A percentile compares a stretch with the other conserved stretches of the same genome.
Conservation (phyloP, 2,329 filamentous ascomycete species). For the Colletotrichum cuscutae region DNA sequence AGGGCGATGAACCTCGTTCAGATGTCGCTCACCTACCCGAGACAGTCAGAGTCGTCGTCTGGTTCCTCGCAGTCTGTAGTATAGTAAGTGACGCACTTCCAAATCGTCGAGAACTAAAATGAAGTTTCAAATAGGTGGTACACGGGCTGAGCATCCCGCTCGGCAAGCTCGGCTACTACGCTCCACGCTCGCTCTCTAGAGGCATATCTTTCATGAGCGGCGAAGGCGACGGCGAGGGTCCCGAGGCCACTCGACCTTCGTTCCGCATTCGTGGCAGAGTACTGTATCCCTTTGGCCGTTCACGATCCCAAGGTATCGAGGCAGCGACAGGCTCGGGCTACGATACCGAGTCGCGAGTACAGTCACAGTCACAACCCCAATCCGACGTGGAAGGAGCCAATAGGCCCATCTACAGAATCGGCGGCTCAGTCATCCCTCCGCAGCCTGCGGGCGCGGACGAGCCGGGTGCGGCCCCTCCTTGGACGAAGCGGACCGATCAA, state of each 20-base stretch:
- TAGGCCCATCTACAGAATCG: slow-evolving; percentile 50
- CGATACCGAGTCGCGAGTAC: slow-evolving; percentile 17
- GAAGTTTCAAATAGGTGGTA: slow-evolving; percentile 64
- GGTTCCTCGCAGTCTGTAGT: slow-evolving; percentile 87
- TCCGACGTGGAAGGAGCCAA: slow-evolving; percentile 3
- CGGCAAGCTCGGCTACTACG: slow-evolving; percentile 71
- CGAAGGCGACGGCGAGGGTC: slow-evolving; percentile 32
- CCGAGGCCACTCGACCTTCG: slow-evolving; percentile 6
- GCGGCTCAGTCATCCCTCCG: slow-evolving; percentile 49
- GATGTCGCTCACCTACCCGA: slow-evolving; percentile 76
- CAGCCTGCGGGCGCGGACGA: background rate
- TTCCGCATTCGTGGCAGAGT: slow-evolving; percentile 45
- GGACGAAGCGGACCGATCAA: slow-evolving; percentile 8
- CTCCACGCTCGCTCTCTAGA: slow-evolving; percentile 67
- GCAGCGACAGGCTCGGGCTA: background rate
- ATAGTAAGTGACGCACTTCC: slow-evolving; percentile 67
- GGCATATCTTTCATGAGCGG: slow-evolving; percentile 42
- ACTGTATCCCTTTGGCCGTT: slow-evolving; percentile 37
- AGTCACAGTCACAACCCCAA: background rate
- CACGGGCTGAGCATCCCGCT: slow-evolving; percentile 86
- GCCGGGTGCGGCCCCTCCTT: background rate
- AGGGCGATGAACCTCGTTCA: slow-evolving; percentile 68
- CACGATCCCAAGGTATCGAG: slow-evolving; percentile 14
- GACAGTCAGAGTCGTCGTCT: slow-evolving; percentile 77
- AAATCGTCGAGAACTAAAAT: slow-evolving; percentile 18